Conservation (phyloP, 2,329 filamentous ascomycete genomes). For the Coniochaeta hoffmannii region DNA sequence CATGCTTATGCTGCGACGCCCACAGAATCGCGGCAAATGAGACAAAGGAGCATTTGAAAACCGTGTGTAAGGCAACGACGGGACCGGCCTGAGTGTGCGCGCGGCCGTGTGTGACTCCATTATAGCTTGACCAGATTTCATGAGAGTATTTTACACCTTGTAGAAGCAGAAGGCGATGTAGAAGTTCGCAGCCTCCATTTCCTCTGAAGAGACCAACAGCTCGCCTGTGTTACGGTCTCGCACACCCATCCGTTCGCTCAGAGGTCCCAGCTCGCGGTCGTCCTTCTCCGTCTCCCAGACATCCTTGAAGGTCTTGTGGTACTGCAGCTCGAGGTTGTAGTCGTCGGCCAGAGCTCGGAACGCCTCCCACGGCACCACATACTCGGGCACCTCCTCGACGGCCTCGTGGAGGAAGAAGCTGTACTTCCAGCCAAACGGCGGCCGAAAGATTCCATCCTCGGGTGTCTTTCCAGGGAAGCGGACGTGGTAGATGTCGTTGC, state of each 20-base stretch:
- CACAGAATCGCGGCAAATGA: no score
- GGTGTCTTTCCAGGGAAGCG: conserved; percentile 80
- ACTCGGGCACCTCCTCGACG: conserved; percentile 93
- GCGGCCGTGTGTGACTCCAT: no score
- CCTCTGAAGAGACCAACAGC: conserved; percentile 70
- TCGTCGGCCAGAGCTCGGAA: conserved; percentile 94
- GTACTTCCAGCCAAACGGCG: conserved; percentile 96
- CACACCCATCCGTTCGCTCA: conserved; percentile 96
- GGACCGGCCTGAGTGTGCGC: no score
- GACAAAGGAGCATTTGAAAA: no score
- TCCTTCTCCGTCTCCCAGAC: conserved; percentile 91
- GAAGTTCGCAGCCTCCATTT: conserved; percentile 87
- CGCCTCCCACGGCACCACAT: conserved; percentile 96
- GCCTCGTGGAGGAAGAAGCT: conserved; percentile 94
- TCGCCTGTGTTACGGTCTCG: conserved; percentile 59
- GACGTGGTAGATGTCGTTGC: conserved; percentile 87
- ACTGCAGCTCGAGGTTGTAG: conserved; percentile 92
- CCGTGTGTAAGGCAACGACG: no score
- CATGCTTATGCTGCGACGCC: no score
- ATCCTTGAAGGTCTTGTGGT: conserved; percentile 83
- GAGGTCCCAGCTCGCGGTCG: conserved; percentile 67
- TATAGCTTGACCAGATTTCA: neutral
- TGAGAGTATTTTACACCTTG: conserved; percentile 56
- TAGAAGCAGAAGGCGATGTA: conserved; percentile 97
- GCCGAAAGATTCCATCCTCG: conserved; percentile 82